These are phyloP conservation scores for Aotearoamyces nothofagi DNA, from an alignment of 2,329 filamentous ascomycete genomes.

Conservation along the genomic window DNA sequence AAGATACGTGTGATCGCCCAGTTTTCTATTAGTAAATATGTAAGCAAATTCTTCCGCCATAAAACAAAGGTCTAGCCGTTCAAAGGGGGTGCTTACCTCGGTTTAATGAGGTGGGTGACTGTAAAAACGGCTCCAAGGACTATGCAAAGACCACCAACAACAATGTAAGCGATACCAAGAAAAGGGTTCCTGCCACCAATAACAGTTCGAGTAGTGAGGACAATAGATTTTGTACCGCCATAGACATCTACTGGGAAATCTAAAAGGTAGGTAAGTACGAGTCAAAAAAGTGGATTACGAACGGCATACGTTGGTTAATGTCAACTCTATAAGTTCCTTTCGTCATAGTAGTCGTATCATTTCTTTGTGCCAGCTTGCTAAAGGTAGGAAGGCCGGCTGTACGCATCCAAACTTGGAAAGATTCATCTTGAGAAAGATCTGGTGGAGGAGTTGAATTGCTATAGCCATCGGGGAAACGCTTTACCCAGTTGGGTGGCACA, in stretches of 20 bases:
- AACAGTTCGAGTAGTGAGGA: constrained; percentile 79
- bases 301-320: constrained; percentile 59
- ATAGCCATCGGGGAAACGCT: constrained; percentile 58
- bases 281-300: neutral
- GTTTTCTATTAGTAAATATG: constrained; percentile 77
- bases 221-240: constrained; percentile 75
- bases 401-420: constrained; percentile 98
- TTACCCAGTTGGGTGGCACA: constrained; percentile 76
- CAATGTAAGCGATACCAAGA: constrained; percentile 89
- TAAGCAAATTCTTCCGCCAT: too few relatives aligned
- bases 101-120: constrained; percentile 78
- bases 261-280: constrained; percentile 24
- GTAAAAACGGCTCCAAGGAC: constrained; percentile 80
- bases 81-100: constrained; percentile 59
- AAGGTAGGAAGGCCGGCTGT: constrained; percentile 88
- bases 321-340: constrained; percentile 61
- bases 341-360: constrained; percentile 54
- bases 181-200: constrained; percentile 94
- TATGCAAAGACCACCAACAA: constrained; percentile 87
- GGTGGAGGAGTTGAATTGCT: constrained; percentile 49
- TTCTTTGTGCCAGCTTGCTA: constrained; percentile 81
- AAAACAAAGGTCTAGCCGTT: too few relatives aligned
- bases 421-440: constrained; percentile 59
- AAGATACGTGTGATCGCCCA: constrained; percentile 93
- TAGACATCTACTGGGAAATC: constrained; percentile 70